Conservation (phyloP, 2,329 filamentous ascomycete species). For the Neonectria faginata region DNA sequence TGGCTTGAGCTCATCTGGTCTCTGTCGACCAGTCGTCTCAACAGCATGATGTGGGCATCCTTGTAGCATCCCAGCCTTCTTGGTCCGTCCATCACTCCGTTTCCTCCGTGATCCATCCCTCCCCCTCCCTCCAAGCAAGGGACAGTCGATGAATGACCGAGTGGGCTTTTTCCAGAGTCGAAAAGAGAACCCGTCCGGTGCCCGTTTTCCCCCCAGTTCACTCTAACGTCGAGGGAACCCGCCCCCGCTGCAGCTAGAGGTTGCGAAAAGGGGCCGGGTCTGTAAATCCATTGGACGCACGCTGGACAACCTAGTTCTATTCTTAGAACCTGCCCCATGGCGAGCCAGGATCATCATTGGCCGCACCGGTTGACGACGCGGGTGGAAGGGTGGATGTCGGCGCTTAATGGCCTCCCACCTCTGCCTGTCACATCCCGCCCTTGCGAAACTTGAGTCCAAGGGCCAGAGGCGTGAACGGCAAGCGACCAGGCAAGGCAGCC, state of each 20-base stretch:
- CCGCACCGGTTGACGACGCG: slow-evolving; percentile 32
- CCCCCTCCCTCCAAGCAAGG: slow-evolving; percentile 14
- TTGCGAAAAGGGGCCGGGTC: slow-evolving; percentile 32
- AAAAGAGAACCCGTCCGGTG: slow-evolving; percentile 14
- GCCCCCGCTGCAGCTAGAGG: slow-evolving; percentile 34
- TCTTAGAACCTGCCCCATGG: slow-evolving; percentile 40
- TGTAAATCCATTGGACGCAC: slow-evolving; percentile 29
- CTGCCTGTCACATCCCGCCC: slow-evolving; percentile 21
- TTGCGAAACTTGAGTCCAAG: slow-evolving; percentile 15
- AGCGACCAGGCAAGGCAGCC: slow-evolving; percentile 14
- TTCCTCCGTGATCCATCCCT: slow-evolving; percentile 11
- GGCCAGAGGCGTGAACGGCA: slow-evolving; percentile 10
- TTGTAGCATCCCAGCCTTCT: slow-evolving; percentile 21
- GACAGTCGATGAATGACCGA: slow-evolving; percentile 8
- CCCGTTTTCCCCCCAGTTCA: slow-evolving; percentile 13
- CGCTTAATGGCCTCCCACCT: slow-evolving; percentile 43
- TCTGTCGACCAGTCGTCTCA: slow-evolving; percentile 11
- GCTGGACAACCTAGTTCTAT: slow-evolving; percentile 38
- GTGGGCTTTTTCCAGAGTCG: slow-evolving; percentile 13
- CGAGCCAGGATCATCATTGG: slow-evolving; percentile 34
- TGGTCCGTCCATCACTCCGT: slow-evolving; percentile 13
- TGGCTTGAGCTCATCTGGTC: not conserved
- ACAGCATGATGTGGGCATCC: slow-evolving; percentile 17
- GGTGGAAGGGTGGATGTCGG: slow-evolving; percentile 41
- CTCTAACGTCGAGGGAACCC: slow-evolving; percentile 8